These are phyloP conservation scores for Peribolospora baueri DNA, from an alignment of 768 basidiomycete species.

Conservation along the genomic window DNA sequence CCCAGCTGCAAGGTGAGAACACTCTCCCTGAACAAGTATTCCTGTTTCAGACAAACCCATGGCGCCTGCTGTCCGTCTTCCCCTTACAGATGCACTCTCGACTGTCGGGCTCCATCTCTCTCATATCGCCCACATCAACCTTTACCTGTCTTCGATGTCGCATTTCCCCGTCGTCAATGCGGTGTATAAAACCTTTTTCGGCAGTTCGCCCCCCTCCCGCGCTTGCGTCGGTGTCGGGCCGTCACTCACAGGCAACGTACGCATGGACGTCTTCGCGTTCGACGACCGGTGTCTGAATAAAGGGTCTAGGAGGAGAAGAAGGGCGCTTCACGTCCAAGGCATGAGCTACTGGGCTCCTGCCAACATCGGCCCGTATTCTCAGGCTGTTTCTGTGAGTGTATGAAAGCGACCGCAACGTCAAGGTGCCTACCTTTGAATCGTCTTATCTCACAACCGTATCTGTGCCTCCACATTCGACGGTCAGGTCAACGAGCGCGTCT, in stretches of 20 bases:
- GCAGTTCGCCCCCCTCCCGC: constrained; percentile 70
- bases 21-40: not conserved
- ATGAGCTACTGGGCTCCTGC: constrained; percentile 98
- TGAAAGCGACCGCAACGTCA: not conserved
- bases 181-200: constrained; percentile 59
- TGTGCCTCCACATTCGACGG: not conserved
- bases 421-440: no score
- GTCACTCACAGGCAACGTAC: constrained; percentile 31
- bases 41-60: not conserved
- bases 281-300: constrained; percentile 11
- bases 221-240: constrained; percentile 76
- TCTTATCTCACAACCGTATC: not conserved
- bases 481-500: constrained; percentile 30
- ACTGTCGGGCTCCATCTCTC: constrained; percentile 29
- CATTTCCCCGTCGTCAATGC: constrained; percentile 53
- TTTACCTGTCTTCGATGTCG: constrained; percentile 53
- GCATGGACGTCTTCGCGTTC: constrained; percentile 64
- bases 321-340: constrained; percentile 76
- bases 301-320: constrained; percentile 25
- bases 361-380: constrained; percentile 95
- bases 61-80: not conserved
- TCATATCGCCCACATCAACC: constrained; percentile 49
- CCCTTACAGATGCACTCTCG: constrained; percentile 29
- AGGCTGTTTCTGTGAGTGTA: constrained; percentile 49
- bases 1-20: constrained; percentile 33